Conservation (phyloP, 345 rosid species). For the Ceriops tagal region DNA sequence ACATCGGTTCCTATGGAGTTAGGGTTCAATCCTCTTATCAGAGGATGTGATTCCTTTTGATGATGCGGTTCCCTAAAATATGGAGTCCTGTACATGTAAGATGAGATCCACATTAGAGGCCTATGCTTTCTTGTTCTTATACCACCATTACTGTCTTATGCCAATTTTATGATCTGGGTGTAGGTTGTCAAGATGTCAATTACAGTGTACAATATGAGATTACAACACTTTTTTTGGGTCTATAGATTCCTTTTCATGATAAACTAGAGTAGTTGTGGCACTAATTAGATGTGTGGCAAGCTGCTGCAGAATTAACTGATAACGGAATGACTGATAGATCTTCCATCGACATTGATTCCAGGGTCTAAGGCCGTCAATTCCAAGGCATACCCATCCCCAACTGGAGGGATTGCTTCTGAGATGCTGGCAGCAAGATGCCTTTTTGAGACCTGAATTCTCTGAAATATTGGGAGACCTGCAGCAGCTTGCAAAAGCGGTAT, state of each 20-base stretch:
- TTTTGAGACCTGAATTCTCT: constrained; percentile 57
- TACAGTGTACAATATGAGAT: background rate
- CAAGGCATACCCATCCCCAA: constrained; percentile 41
- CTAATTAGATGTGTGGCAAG: background rate
- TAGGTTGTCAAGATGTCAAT: background rate
- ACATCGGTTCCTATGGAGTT: no score
- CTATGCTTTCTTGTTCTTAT: no score
- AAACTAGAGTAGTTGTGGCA: background rate
- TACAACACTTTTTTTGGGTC: background rate
- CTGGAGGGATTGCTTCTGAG: constrained; percentile 47
- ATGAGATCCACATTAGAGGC: no score
- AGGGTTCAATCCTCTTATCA: no score
- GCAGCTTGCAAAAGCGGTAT: constrained; percentile 32
- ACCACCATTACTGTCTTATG: background rate
- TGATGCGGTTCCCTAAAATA: no score
- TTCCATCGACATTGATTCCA: constrained; percentile 24
- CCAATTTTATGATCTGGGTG: background rate
- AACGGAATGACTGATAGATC: constrained; percentile 7
- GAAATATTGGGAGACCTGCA: constrained; percentile 46
- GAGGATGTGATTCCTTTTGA: no score
- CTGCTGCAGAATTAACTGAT: background rate
- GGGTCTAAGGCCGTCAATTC: constrained; percentile 64
- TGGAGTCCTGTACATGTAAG: no score
- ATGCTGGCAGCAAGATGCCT: constrained; percentile 65
- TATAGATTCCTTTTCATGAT: background rate